Base-by-base conservation (phyloP, 805 yeast genomes). In the Zygoascus flipseniorum region DNA sequence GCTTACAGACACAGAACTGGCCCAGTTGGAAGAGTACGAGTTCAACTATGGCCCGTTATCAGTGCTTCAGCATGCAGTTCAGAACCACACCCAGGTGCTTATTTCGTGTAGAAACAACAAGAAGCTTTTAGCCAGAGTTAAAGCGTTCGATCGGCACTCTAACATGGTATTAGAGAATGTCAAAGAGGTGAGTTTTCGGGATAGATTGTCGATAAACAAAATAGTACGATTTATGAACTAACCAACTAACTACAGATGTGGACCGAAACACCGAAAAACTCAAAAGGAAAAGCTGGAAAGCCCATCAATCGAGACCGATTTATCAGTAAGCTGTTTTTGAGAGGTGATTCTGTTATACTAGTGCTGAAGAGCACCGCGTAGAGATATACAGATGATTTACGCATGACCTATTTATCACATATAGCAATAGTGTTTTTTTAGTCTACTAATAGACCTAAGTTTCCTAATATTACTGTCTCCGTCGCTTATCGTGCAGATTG, bases 301-400 rank as follows among this genome's bases (percentile, higher is more conserved):
- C 76, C 83, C 5, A 76, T 81, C 14, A 74, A 84, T 54, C 76
- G 79, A 59, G 93, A 86, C 63, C 73, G 98, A 62, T 93, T 88
- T 65, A 81, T 92, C 2, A 80, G 89, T 55, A 93, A 93, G 70
- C 75, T 93, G 79, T 93, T 93, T 64, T 73, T 93, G 42, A 78
- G 99, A 69, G 99, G 99, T 1, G 99, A 93, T 69, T 86, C 96
- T 0, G 96, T 93, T 19, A 86, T 93, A 53, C 83, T 93, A 32
- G 82, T 93, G 8, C 74, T 87, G 60, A 59, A 56, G 47, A 54
- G 59, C 16, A 48, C 61, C 14, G 56, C 52, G 16, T 56, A 51
- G 52, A 16, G 19, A 20, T n/a, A n/a, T 3, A 16, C n/a, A 37
- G 18, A 37, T 37, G 18, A 37, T 37, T 37, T 14, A 14, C 18